phyloP scores from a whole-genome alignment of 1,139 yeast species.

The Yamadazyma buinensis region DNA sequence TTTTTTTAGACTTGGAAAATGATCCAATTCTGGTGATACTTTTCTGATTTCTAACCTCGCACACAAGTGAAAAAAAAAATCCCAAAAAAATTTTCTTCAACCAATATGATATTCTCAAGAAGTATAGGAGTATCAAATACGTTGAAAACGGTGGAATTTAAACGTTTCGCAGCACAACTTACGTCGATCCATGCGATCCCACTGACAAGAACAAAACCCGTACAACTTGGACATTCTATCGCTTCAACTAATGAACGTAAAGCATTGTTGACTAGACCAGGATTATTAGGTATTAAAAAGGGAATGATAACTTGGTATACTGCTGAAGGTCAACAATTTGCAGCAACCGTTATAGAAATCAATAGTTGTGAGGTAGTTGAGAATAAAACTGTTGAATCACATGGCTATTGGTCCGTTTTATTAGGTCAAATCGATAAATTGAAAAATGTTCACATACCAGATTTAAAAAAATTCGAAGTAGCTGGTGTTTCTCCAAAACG shows the following conservation, averaged over 20 bases:
- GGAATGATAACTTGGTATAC: slow-evolving; percentile 90
- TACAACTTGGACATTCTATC: slow-evolving; percentile 50
- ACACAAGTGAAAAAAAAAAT: no score
- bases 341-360: slow-evolving; percentile 84
- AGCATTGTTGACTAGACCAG: slow-evolving; percentile 72
- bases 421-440: slow-evolving; percentile 80
- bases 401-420: slow-evolving; percentile 84
- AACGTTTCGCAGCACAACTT: slow-evolving; percentile 45
- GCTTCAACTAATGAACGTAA: slow-evolving; percentile 60
- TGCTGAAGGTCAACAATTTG: slow-evolving; percentile 61
- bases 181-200: slow-evolving; percentile 54
- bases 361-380: slow-evolving; percentile 83
- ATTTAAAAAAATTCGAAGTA: slow-evolving; percentile 74
- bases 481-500: slow-evolving; percentile 86
- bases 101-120: slow-evolving; percentile 2
- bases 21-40: no score
- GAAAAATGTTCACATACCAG: slow-evolving; percentile 58
- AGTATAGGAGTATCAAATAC: slow-evolving; percentile 1
- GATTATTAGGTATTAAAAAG: slow-evolving; percentile 74
- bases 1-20: no score
- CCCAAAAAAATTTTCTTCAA: no score
- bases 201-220: slow-evolving; percentile 39
- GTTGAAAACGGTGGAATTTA: slow-evolving; percentile 5
- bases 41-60: no score
- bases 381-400: slow-evolving; percentile 61